Conservation (phyloP, 306 rosid species). For the Elaeagnus macrophylla region DNA sequence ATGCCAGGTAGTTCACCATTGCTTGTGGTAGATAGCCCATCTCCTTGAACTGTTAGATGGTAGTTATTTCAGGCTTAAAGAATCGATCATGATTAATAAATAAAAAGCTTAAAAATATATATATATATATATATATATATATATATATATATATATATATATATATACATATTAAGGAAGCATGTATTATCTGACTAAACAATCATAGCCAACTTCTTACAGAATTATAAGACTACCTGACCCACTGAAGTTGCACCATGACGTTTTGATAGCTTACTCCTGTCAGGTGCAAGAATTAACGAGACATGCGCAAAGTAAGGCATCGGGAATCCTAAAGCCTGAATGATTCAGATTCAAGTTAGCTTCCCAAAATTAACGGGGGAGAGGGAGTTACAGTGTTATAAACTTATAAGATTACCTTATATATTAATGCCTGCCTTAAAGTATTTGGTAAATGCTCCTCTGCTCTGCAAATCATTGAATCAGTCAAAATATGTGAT, state of each 20-base stretch:
- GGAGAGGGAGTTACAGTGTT: constrained; percentile 9
- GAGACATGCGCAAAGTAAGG: constrained; percentile 84
- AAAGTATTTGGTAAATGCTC: constrained; percentile 83
- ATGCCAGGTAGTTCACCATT: constrained; percentile 88
- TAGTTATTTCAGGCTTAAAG: constrained; percentile 17
- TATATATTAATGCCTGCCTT: constrained; percentile 80
- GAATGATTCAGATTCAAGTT: constrained; percentile 22
- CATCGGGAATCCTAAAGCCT: constrained; percentile 78
- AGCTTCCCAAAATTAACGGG: constrained; percentile 10
- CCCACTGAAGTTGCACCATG: constrained; percentile 99
- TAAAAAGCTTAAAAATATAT: neutral
- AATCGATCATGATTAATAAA: constrained; percentile 4
- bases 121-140: no score
- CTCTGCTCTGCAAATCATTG: constrained; percentile 56
- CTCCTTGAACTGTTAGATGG: constrained; percentile 67
- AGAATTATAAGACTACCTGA: constrained; percentile 38
- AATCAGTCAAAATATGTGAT: constrained; percentile 2
- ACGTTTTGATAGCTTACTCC: constrained; percentile 91
- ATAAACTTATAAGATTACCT: constrained; percentile 38
- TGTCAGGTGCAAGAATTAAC: constrained; percentile 91
- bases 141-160: no score
- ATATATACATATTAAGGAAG: no score
- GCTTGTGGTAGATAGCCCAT: constrained; percentile 94
- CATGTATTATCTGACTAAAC: neutral
- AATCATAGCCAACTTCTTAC: neutral